Conservation (phyloP, 208 protist genomes). For the Trypanosoma lewisi region DNA sequence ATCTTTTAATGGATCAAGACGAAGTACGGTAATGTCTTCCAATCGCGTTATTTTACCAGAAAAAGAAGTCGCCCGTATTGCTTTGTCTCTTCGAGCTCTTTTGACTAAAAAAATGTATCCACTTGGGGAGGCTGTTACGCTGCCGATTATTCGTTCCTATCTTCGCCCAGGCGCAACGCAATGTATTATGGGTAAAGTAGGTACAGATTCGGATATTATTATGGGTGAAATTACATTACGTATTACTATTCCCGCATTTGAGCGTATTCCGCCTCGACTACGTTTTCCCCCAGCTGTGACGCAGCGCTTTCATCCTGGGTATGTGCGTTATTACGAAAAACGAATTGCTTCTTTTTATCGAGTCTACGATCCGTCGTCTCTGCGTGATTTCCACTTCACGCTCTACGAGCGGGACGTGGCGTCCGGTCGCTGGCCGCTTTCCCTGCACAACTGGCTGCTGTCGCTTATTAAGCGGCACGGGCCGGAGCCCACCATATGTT, state of each 20-base stretch:
- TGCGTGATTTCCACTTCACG: conserved; percentile 66
- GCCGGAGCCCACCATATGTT: conserved; percentile 31
- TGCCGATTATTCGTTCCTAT: conserved; percentile 43
- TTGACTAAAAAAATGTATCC: conserved; percentile 48
- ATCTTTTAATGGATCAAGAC: neutral
- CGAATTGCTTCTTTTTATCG: conserved; percentile 60
- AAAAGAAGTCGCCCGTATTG: conserved; percentile 53
- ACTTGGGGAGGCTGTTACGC: conserved; percentile 55
- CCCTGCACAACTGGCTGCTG: conserved; percentile 61
- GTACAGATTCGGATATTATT: conserved; percentile 23
- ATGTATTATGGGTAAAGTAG: neutral
- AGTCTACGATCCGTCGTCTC: conserved; percentile 31
- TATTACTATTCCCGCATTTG: conserved; percentile 66
- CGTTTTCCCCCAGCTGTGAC: conserved; percentile 23
- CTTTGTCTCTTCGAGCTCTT: conserved; percentile 71
- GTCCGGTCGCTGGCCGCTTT: conserved; percentile 56
- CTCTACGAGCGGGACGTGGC: conserved; percentile 81
- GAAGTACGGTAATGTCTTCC: neutral
- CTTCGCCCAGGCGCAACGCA: conserved; percentile 1
- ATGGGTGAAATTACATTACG: conserved; percentile 60
- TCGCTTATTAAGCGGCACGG: conserved; percentile 47
- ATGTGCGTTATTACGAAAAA: conserved; percentile 68
- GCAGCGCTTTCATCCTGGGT: conserved; percentile 35
- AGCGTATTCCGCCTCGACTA: conserved; percentile 48
- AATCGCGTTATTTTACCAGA: conserved; percentile 11